Percentiles rank a stretch among this genome's conserved stretches.
Evolutionary conservation across 495 filamentous ascomycete genomes (phyloP).

Genomic region (Penicillium bialowiezense): DNA sequence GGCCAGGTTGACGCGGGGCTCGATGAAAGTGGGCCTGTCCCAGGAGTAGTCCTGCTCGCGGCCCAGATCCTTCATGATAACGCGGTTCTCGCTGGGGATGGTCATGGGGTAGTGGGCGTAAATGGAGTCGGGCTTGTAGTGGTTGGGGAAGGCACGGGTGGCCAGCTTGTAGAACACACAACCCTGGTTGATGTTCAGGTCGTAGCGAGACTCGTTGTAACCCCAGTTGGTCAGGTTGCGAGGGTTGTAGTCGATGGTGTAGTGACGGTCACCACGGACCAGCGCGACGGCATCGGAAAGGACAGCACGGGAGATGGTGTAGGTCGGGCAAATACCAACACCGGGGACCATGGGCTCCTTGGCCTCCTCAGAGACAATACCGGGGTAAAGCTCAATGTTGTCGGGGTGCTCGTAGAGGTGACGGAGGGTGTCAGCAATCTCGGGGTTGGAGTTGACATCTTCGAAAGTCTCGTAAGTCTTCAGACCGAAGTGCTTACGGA

Average conservation of each 20-base stretch:
- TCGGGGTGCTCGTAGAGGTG: constrained; percentile 61
- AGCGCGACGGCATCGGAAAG: constrained; percentile 54
- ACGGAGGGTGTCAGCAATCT: constrained; percentile 49
- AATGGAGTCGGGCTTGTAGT: constrained; percentile 75
- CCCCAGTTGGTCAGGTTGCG: constrained; percentile 78
- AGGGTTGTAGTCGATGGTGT: constrained; percentile 66
- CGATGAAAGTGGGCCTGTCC: constrained; percentile 54
- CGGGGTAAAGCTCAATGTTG: constrained; percentile 62
- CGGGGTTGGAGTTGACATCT: constrained; percentile 59
- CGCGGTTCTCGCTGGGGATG: constrained; percentile 67
- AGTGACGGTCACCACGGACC: constrained; percentile 53
- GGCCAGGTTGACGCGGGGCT: constrained; percentile 51
- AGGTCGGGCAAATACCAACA: constrained; percentile 55
- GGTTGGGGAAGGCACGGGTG: constrained; percentile 72
- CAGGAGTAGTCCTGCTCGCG: constrained; percentile 71
- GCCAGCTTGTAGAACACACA: constrained; percentile 86
- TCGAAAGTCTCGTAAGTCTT: constrained; percentile 59
- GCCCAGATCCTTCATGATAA: constrained; percentile 70
- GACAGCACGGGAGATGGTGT: constrained; percentile 55
- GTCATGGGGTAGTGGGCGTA: constrained; percentile 91
- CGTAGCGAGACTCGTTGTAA: constrained; percentile 69
- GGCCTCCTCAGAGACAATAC: constrained; percentile 54
- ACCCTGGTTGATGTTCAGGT: constrained; percentile 72
- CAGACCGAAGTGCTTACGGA: constrained; percentile 58
- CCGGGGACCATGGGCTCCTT: constrained; percentile 53